Percentiles rank a stretch among this genome's conserved stretches.
These are phyloP conservation scores for Dipteronia sinensis DNA, from an alignment of 345 rosid genomes.

Conservation along the genomic window DNA sequence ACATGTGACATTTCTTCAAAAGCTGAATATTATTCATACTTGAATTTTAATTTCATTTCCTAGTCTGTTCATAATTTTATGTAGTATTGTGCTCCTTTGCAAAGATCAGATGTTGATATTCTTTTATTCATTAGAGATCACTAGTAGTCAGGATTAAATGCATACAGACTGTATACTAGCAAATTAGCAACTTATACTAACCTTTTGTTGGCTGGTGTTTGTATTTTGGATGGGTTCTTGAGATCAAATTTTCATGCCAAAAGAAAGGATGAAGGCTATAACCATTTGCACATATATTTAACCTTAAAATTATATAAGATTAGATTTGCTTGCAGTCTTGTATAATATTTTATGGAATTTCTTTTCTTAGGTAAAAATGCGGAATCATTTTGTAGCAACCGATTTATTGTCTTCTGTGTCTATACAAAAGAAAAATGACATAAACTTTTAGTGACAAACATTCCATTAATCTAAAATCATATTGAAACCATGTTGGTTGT, in stretches of 20 bases:
- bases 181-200: not conserved
- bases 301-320: not conserved
- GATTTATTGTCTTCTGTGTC: not conserved
- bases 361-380: not conserved
- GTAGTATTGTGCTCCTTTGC: not conserved
- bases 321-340: not conserved
- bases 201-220: not conserved
- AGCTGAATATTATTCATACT: not conserved
- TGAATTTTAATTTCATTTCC: not conserved
- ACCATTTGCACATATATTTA: not conserved
- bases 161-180: not conserved
- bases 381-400: not conserved
- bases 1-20: not conserved
- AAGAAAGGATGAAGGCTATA: not conserved
- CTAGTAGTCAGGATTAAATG: not conserved
- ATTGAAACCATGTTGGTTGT: not conserved
- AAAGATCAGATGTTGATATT: constrained; percentile 1
- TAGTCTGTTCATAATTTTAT: constrained; percentile 1
- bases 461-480: not conserved
- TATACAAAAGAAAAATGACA: not conserved
- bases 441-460: not conserved
- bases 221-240: not conserved
- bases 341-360: not conserved
- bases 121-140: not conserved
- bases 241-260: not conserved